phyloP scores from a whole-genome alignment of 768 basidiomycete genomes.

The Phanerochaete sordida region DNA sequence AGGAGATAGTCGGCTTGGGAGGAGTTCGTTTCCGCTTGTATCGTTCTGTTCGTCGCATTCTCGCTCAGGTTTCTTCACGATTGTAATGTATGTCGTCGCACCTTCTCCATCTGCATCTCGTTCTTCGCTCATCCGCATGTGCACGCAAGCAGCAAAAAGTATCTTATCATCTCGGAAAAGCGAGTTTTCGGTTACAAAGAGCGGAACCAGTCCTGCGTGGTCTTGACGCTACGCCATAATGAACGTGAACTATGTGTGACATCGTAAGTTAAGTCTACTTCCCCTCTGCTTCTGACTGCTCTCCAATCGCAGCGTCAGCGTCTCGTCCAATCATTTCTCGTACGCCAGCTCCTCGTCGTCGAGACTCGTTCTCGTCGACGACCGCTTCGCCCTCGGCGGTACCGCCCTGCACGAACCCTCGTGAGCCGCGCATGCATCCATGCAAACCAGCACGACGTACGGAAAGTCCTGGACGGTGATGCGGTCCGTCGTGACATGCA shows the following conservation, averaged over 20 bases:
- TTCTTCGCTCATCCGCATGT: background rate
- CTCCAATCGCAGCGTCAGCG: too few species aligned
- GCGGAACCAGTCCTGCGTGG: background rate
- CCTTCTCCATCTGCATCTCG: constrained; percentile 6
- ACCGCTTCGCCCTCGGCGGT: background rate
- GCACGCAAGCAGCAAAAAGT: background rate
- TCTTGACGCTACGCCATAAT: background rate
- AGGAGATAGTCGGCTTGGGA: constrained; percentile 46
- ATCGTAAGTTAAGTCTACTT: background rate
- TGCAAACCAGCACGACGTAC: background rate
- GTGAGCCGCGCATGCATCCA: background rate
- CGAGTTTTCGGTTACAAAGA: background rate
- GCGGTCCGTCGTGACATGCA: constrained; percentile 58
- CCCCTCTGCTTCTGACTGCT: too few species aligned
- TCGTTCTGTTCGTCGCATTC: background rate
- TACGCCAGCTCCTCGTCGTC: too few species aligned
- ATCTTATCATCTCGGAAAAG: background rate
- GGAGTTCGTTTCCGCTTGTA: background rate
- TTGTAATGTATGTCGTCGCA: background rate
- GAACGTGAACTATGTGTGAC: background rate
- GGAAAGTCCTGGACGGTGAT: constrained; percentile 55
- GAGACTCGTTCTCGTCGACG: too few species aligned
- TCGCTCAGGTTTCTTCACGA: background rate
- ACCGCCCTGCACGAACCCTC: background rate
- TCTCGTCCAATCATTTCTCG: too few species aligned